Conservation (phyloP, 495 filamentous ascomycete genomes). For the Hypoxylon lienhwacheense region DNA sequence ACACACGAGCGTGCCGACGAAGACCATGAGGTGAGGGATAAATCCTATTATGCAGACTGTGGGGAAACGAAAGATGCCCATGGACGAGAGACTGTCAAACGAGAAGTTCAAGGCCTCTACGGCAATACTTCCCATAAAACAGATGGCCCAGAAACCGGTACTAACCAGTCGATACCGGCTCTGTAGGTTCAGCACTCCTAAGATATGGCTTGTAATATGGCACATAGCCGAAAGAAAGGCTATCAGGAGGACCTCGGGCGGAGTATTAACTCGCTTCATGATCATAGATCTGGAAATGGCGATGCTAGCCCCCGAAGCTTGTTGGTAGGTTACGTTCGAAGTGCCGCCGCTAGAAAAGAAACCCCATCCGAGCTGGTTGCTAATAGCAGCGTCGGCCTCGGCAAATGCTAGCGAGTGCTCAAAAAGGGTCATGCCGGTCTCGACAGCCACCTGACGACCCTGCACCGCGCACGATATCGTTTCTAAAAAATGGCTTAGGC, state of each 20-base stretch:
- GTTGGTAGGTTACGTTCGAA: constrained; percentile 44
- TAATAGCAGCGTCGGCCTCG: constrained; percentile 86
- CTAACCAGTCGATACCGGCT: constrained; percentile 75
- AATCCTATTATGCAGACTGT: constrained; percentile 95
- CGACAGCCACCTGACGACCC: constrained; percentile 73
- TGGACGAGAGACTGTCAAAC: constrained; percentile 48
- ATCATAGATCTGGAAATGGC: constrained; percentile 60
- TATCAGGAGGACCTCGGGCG: constrained; percentile 85
- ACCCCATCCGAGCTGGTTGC: constrained; percentile 70
- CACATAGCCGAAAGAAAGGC: constrained; percentile 85
- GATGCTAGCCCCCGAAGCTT: constrained; percentile 46
- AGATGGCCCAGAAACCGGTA: constrained; percentile 84
- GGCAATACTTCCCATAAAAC: constrained; percentile 79
- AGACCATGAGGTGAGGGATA: constrained; percentile 84
- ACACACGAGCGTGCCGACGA: constrained; percentile 76
- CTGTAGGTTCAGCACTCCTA: constrained; percentile 79
- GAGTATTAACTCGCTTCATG: constrained; percentile 68
- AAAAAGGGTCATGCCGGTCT: constrained; percentile 95
- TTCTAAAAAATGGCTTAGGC: constrained; percentile 84
- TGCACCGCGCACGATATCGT: constrained; percentile 86
- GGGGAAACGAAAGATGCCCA: constrained; percentile 72
- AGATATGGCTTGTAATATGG: constrained; percentile 79
- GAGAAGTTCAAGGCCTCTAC: constrained; percentile 69
- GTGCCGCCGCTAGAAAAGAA: constrained; percentile 52
- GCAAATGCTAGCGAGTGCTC: constrained; percentile 96